Evolutionary conservation across 371 early-diverging fungal species (phyloP).

Genomic region (Fennellomyces sp.): DNA sequence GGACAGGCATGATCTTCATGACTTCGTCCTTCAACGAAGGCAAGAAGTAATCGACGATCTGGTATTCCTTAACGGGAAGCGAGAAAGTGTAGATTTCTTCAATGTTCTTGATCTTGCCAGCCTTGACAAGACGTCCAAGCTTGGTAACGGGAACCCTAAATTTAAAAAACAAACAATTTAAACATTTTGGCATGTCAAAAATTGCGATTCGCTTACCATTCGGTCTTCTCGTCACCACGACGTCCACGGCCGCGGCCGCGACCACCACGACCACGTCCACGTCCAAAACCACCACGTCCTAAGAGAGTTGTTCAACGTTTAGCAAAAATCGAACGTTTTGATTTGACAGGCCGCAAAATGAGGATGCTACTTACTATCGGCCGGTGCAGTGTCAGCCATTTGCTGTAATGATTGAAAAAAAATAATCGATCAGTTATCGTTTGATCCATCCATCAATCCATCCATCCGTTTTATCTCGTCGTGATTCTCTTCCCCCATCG

Average conservation of each 20-base stretch:
- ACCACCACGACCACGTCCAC: constrained; percentile 85
- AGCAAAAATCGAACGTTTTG: neutral
- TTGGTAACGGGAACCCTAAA: constrained; percentile 92
- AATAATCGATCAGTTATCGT: neutral
- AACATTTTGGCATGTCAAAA: neutral
- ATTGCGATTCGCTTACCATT: constrained; percentile 52
- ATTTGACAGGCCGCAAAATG: neutral
- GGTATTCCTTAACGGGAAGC: constrained; percentile 99
- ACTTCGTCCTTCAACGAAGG: constrained; percentile 98
- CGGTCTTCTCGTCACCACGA: constrained; percentile 89
- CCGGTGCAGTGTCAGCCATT: constrained; percentile 82
- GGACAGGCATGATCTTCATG: constrained; percentile 99
- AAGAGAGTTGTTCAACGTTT: constrained; percentile 15
- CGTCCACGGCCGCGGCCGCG: constrained; percentile 80
- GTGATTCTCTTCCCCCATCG: constrained; percentile 4
- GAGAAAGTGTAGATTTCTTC: constrained; percentile 98
- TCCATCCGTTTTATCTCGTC: constrained; percentile 16
- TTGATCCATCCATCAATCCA: constrained; percentile 8
- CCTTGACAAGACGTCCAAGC: constrained; percentile 97
- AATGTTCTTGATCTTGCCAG: constrained; percentile 89
- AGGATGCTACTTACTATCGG: constrained; percentile 63
- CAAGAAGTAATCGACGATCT: constrained; percentile 98
- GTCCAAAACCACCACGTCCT: constrained; percentile 84
- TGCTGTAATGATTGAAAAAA: constrained; percentile 29
- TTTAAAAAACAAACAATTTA: neutral